phyloP scores from a whole-genome alignment of 176 grass and related monocot species.

The Poa pratensis region DNA sequence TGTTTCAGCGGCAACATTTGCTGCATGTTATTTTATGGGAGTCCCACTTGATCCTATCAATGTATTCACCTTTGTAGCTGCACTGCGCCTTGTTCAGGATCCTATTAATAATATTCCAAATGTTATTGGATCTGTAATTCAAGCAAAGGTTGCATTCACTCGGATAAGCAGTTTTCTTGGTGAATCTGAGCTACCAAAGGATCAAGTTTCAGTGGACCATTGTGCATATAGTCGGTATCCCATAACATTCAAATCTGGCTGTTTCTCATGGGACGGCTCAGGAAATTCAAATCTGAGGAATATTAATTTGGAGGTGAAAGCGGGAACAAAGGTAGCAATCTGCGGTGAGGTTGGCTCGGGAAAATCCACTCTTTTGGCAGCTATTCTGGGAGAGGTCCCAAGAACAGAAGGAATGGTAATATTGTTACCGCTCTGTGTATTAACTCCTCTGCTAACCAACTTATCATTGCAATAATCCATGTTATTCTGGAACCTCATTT shows the following conservation, averaged over 20 bases:
- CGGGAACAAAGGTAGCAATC: constrained; percentile 59
- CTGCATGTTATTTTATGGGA: constrained; percentile 59
- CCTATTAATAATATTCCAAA: constrained; percentile 62
- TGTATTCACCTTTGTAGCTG: constrained; percentile 65
- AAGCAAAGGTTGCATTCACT: constrained; percentile 62
- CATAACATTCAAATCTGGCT: constrained; percentile 46
- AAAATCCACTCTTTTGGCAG: constrained; percentile 71
- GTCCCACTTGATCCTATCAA: constrained; percentile 62
- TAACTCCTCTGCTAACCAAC: not conserved
- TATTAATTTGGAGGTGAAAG: constrained; percentile 63
- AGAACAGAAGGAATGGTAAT: constrained; percentile 49
- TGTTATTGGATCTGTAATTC: constrained; percentile 70
- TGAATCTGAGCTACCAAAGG: constrained; percentile 48
- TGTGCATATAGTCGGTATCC: constrained; percentile 1
- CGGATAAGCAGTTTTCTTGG: constrained; percentile 58
- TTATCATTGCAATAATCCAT: not conserved
- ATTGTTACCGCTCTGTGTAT: not conserved
- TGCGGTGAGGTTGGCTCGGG: constrained; percentile 80
- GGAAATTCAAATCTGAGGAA: constrained; percentile 52
- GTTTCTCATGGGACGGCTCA: constrained; percentile 63
- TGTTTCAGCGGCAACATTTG: constrained; percentile 67
- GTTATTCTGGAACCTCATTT: not conserved
- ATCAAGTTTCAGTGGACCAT: constrained; percentile 19
- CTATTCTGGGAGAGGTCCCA: constrained; percentile 66
- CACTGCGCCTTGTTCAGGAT: constrained; percentile 62